A percentile compares a stretch with the other conserved stretches of the same genome.
These are phyloP conservation scores for Helicostylum pulchrum DNA, from an alignment of 192 early-diverging fungal species.

Conservation along the genomic window DNA sequence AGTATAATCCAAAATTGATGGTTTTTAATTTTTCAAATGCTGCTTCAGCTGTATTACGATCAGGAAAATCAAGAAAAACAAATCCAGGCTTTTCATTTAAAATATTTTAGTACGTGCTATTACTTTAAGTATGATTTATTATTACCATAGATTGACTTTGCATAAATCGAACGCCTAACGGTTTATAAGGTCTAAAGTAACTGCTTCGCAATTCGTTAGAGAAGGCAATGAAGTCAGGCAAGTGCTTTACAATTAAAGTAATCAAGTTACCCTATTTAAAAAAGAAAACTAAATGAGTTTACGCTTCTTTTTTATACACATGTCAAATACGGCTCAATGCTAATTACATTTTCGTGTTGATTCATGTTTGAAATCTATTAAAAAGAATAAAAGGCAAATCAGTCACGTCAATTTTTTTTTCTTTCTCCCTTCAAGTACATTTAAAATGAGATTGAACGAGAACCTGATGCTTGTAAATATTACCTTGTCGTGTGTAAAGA, in stretches of 20 bases:
- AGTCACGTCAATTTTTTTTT: neutral
- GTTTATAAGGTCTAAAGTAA: conserved; percentile 22
- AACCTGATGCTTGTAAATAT: conserved; percentile 29
- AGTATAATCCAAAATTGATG: conserved; percentile 17
- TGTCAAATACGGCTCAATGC: neutral
- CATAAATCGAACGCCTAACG: conserved; percentile 20
- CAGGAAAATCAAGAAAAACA: conserved; percentile 41
- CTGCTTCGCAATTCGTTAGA: neutral
- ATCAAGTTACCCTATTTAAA: conserved; percentile 18
- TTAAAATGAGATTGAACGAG: conserved; percentile 30
- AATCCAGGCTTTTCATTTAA: conserved; percentile 27
- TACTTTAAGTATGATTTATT: neutral
- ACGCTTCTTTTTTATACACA: neutral
- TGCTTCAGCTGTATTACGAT: conserved; percentile 25
- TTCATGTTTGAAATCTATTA: neutral
- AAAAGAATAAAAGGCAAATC: conserved; percentile 13
- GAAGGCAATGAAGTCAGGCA: conserved; percentile 3
- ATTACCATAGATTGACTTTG: conserved; percentile 19
- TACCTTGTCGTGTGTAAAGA: neutral
- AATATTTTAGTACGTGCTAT: neutral
- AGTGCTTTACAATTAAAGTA: conserved; percentile 22
- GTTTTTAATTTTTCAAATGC: conserved; percentile 31
- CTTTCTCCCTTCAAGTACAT: neutral
- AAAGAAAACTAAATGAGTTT: neutral
- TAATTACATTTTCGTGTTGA: no score